phyloP scores from a whole-genome alignment of 805 yeast genomes.

The Schwanniomyces yamadae region DNA sequence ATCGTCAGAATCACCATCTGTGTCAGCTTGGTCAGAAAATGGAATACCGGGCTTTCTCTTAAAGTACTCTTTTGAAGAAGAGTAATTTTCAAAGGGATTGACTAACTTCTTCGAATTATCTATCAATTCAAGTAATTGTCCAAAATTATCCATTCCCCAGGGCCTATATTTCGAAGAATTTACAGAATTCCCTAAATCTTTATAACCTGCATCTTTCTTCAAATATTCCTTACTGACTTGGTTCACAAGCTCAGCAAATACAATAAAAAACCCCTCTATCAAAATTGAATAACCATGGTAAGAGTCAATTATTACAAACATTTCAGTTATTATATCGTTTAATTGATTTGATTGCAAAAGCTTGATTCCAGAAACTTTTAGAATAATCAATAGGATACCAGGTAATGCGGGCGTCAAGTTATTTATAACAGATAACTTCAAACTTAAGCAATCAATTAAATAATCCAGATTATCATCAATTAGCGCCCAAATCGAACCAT shows the following conservation, averaged over 20 bases:
- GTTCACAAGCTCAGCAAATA: slow-evolving; percentile 60
- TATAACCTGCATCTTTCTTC: background rate
- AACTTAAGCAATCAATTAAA: slow-evolving; percentile 73
- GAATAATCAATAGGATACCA: slow-evolving; percentile 64
- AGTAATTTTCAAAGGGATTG: slow-evolving; percentile 30
- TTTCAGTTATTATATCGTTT: slow-evolving; percentile 68
- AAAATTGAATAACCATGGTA: slow-evolving; percentile 79
- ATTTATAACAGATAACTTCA: slow-evolving; percentile 64
- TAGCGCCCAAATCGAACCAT: slow-evolving; percentile 55
- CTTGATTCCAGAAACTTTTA: slow-evolving; percentile 67
- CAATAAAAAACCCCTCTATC: slow-evolving; percentile 69
- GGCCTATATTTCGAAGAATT: slow-evolving; percentile 40
- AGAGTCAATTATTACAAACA: slow-evolving; percentile 75
- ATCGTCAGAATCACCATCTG: slow-evolving; percentile 29
- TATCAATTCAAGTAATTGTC: slow-evolving; percentile 45
- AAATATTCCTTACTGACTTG: slow-evolving; percentile 28
- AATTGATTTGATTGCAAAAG: slow-evolving; percentile 57
- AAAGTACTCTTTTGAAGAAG: slow-evolving; percentile 39
- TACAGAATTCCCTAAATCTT: background rate
- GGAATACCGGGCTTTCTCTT: slow-evolving; percentile 36
- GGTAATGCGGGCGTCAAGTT: slow-evolving; percentile 70
- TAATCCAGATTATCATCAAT: slow-evolving; percentile 75
- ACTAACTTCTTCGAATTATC: slow-evolving; percentile 31
- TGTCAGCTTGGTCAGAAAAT: slow-evolving; percentile 24
- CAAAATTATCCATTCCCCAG: slow-evolving; percentile 56